A percentile compares a stretch with the other conserved stretches of the same genome.
These are phyloP conservation scores for Melampsora larici-populina DNA, from an alignment of 1,284 basidiomycete species.

Conservation along the genomic window DNA sequence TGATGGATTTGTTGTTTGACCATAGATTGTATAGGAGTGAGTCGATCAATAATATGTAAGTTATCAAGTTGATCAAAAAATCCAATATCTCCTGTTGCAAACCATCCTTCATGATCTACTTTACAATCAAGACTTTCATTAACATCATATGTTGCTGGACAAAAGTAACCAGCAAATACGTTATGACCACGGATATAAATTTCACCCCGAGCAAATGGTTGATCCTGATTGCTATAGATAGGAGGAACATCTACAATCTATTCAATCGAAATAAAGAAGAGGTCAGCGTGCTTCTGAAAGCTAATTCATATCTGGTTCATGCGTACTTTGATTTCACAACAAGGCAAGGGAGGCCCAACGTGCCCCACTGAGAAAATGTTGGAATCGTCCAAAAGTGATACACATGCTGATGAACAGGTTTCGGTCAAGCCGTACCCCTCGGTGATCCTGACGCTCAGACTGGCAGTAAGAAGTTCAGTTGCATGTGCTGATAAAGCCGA, in stretches of 20 bases:
- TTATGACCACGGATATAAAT: slow-evolving; percentile 28
- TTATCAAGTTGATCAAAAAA: slow-evolving; percentile 10
- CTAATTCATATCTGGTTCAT: not conserved
- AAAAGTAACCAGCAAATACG: slow-evolving; percentile 17
- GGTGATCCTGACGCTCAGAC: slow-evolving; percentile 38
- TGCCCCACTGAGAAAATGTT: slow-evolving; percentile 18
- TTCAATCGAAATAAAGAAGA: not conserved
- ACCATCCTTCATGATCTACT: slow-evolving; percentile 28
- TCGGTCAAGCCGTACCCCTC: slow-evolving; percentile 38
- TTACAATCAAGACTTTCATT: slow-evolving; percentile 4
- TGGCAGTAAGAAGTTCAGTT: slow-evolving; percentile 20
- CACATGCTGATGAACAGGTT: slow-evolving; percentile 21
- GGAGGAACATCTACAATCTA: not conserved
- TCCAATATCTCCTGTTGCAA: slow-evolving; percentile 35
- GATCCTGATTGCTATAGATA: slow-evolving; percentile 1
- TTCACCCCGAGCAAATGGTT: slow-evolving; percentile 15
- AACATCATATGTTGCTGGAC: not conserved
- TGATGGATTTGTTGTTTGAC: slow-evolving; percentile 27
- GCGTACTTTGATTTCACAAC: slow-evolving; percentile 41
- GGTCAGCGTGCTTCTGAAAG: not conserved
- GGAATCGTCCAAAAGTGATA: slow-evolving; percentile 14
- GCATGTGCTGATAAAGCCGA: slow-evolving; percentile 29
- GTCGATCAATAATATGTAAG: slow-evolving; percentile 24
- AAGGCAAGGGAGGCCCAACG: slow-evolving; percentile 32
- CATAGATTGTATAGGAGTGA: not conserved